phyloP scores from a whole-genome alignment of 2,329 filamentous ascomycete genomes.

The Venturia aucupariae region DNA sequence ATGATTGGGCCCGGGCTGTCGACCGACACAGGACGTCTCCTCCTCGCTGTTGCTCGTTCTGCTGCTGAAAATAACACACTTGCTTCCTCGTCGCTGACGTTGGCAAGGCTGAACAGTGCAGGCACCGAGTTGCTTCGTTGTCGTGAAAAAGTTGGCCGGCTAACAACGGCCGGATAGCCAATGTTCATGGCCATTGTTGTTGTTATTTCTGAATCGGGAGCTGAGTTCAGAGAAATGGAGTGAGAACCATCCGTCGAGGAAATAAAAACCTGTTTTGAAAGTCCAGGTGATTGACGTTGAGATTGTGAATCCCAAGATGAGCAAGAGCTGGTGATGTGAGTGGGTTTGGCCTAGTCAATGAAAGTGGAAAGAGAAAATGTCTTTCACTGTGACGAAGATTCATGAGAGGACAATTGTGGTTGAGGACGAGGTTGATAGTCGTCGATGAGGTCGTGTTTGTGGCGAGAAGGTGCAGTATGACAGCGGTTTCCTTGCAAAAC shows the following conservation, averaged over 20 bases:
- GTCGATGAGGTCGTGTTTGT: not conserved
- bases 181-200: not conserved
- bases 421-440: not conserved
- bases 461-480: not conserved
- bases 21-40: conserved; percentile 11
- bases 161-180: not conserved
- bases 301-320: not conserved
- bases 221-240: not conserved
- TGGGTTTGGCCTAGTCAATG: not conserved
- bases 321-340: not conserved
- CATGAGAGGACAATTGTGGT: not conserved
- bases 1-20: conserved; percentile 13
- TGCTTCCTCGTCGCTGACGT: conserved; percentile 10
- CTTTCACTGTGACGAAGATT: not conserved
- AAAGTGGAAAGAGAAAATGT: not conserved
- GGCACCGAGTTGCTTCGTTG: conserved; percentile 14
- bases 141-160: conserved; percentile 10
- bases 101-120: conserved; percentile 4
- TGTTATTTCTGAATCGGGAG: not conserved
- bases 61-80: conserved; percentile 13
- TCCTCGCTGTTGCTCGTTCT: conserved; percentile 12
- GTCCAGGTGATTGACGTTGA: not conserved
- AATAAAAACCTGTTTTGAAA: not conserved
- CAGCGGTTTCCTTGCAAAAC: not conserved
- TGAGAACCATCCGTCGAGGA: not conserved